Base-by-base conservation (phyloP, 225 moss, liverwort and hornwort species). In the Rhytidiadelphus loreus region DNA sequence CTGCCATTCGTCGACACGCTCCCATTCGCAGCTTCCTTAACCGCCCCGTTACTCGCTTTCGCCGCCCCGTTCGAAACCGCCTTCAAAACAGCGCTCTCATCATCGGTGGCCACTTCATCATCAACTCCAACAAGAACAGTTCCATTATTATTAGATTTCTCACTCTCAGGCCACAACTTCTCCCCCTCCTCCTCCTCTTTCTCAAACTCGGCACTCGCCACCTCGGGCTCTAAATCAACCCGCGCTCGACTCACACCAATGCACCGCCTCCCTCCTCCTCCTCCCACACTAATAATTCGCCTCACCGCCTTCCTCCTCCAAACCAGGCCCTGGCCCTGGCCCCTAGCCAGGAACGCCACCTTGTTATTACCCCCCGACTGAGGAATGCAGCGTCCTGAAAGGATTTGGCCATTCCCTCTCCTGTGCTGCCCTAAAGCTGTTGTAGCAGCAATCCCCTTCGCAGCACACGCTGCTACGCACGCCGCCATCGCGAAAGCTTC, bases 401-500 rank as follows among this genome's bases (percentile, higher is more conserved):
- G 37, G 4, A n/a, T 21, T 72, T 60, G 81, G 22, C 68, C 63
- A 37, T 83, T 68, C 14, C 30, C 75, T 43, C 53, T n/a, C 68
- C 11, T 11, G 22, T 30, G 30, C 32, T 53, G 85, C 12, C 82
- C 77, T 72, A 62, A 32, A 2, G 77, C 43, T 4, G 83, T 71
- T 4, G 83, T 71, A 2, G 70, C 66, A 52, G 83, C 65, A 24
- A 78, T 68, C 59, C 86, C 87, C 28, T 80, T 82, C 66, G 89
- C 90, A 77, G 89, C 86, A 90, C 90, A 91, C 69, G 90, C 92
- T 89, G 92, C 94, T 50, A 94, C 81, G 90, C 94, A 92, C 69
- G 94, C 94, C 87, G 92, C 94, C 94, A 94, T 94, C 63, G 83
- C 16, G 13, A 20, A 19, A 41, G 41, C 41, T 76, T 52, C 52